phyloP scores from a whole-genome alignment of 176 grass and related monocot genomes.

The Oryza glaberrima region DNA sequence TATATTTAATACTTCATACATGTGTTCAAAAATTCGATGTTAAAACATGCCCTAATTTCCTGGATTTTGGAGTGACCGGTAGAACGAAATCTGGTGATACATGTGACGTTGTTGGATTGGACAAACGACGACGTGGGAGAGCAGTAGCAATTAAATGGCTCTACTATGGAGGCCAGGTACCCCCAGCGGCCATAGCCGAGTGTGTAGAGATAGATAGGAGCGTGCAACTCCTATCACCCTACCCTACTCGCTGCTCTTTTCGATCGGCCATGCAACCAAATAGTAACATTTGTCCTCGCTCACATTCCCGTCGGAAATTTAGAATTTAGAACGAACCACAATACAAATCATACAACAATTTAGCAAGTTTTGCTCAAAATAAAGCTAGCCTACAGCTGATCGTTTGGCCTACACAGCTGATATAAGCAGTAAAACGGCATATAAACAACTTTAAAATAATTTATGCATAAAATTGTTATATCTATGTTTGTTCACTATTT shows the following conservation, averaged over 20 bases:
- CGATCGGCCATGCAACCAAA: not conserved
- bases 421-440: too few species aligned
- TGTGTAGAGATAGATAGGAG: not conserved
- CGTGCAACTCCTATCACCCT: slow-evolving; percentile 15
- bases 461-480: too few species aligned
- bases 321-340: not conserved
- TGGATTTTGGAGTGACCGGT: not conserved
- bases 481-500: too few species aligned
- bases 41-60: too few species aligned
- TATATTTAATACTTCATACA: too few species aligned
- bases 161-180: not conserved
- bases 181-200: not conserved
- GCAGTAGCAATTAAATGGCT: not conserved
- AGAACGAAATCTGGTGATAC: not conserved
- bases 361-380: too few species aligned
- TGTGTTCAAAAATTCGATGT: too few species aligned
- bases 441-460: too few species aligned
- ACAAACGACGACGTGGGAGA: not conserved
- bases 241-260: not conserved
- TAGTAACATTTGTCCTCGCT: not conserved
- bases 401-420: too few species aligned
- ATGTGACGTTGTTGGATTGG: not conserved
- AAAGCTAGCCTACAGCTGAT: too few species aligned
- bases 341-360: too few species aligned
- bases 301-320: not conserved